Evolutionary conservation across 176 grass and related monocot species (phyloP), one percentile per base, ranked within the genome.

Genomic region (Thalia dealbata): DNA sequence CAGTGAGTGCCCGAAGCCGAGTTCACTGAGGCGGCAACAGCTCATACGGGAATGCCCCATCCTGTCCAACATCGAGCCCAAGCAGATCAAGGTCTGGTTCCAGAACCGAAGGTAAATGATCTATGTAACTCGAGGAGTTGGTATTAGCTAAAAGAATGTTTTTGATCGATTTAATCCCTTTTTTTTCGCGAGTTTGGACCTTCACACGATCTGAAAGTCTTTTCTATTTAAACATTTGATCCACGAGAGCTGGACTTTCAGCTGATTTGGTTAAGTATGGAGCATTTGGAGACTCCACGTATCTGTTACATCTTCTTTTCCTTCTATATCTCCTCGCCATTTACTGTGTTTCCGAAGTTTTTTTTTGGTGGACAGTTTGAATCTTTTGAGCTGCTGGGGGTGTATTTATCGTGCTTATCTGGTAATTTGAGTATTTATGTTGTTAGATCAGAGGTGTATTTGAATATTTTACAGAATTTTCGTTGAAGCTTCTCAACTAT

Each of bases 1-100:
- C 79, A 88, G 32, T 51, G 90, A 99, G 81, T 99, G 95, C 76
- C 95, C 95, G 62, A 99, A 99, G 79, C 95, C 95, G 50, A 77
- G 62, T 62, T 77, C 61, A 2, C 43, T 67, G 45, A 63, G 25
- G 61, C 63, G 75, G 3, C 75, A 77, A 19, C 75, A 77, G 62
- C 61, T 77, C 58, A 68, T 67, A 50, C 44, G 61, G 12, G 61
- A 77, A 44, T 77, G 60, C 45, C 75, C 75, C 12, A 77, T 77
- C 27, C 61, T 77, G 24, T 48, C 75, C 44, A 77, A 77, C 61
- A 77, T 77, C 15, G 75, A 67, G 46, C 44, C 75, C 24, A 77
- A 77, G 46, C 61, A 77, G 60, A 77, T 77, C 45, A 77, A 77
- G 21, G 75, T 77, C 62, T 77, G 60, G 75, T 67, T 77, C 48